phyloP scores from a whole-genome alignment of 768 basidiomycete genomes.

The Macrolepiota fuliginosa region DNA sequence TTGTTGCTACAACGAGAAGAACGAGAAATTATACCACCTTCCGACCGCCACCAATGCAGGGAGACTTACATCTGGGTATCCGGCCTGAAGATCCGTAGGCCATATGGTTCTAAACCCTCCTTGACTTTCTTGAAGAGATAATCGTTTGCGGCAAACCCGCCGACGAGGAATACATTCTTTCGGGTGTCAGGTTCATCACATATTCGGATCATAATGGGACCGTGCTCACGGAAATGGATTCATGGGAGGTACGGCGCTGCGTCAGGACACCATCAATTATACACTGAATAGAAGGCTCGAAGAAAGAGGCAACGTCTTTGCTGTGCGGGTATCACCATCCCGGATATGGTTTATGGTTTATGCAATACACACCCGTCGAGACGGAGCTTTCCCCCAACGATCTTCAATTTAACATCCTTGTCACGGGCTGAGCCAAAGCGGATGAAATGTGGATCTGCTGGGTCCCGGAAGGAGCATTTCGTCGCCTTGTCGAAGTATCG shows the following conservation, averaged over 20 bases:
- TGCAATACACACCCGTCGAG: conserved; percentile 27
- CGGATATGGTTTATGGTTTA: not conserved
- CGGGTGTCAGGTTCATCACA: not conserved
- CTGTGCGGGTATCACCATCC: not conserved
- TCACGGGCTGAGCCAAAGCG: conserved; percentile 44
- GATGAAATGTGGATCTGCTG: conserved; percentile 40
- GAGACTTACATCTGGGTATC: conserved; percentile 52
- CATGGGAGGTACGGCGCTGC: conserved; percentile 16
- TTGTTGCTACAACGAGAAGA: conserved; percentile 27
- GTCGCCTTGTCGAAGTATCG: conserved; percentile 45
- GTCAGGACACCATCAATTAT: conserved; percentile 25
- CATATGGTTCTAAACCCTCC: conserved; percentile 30
- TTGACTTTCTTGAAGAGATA: conserved; percentile 48
- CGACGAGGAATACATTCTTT: conserved; percentile 43
- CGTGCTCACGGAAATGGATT: conserved; percentile 23
- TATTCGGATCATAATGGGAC: not conserved
- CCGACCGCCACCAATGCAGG: not conserved
- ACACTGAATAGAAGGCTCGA: conserved; percentile 30
- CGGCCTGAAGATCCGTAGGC: conserved; percentile 45
- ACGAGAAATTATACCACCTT: not conserved
- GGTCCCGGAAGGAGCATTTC: conserved; percentile 41
- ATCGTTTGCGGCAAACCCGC: conserved; percentile 57
- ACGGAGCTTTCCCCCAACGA: conserved; percentile 42
- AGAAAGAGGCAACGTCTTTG: conserved; percentile 20
- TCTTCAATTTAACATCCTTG: conserved; percentile 34